These are phyloP conservation scores for Mortierella sp. DNA, from an alignment of 371 early-diverging fungal species.

Conservation along the genomic window DNA sequence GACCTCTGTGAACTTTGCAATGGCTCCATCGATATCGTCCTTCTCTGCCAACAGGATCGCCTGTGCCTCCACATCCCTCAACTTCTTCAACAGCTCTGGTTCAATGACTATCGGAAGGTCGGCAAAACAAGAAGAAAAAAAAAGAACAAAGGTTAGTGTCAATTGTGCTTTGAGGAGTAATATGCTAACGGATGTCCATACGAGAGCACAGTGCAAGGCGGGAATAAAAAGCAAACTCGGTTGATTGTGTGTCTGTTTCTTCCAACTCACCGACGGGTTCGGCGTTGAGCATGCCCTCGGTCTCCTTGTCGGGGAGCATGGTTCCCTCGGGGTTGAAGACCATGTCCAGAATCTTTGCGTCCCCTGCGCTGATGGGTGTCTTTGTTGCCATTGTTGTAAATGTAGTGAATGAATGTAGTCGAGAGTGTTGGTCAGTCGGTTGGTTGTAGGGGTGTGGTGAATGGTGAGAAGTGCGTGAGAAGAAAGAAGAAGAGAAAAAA, in stretches of 20 bases:
- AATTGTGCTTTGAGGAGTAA: not conserved
- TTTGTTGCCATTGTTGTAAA: constrained; percentile 26
- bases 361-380: constrained; percentile 37
- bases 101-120: constrained; percentile 29
- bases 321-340: constrained; percentile 58
- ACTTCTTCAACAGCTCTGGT: constrained; percentile 40
- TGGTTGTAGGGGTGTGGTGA: not conserved
- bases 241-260: not conserved
- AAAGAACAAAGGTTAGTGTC: not conserved
- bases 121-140: not conserved
- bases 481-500: not conserved
- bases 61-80: constrained; percentile 51
- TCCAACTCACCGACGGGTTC: constrained; percentile 28
- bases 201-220: not conserved
- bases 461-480: not conserved
- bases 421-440: not conserved
- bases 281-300: constrained; percentile 34
- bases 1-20: constrained; percentile 58
- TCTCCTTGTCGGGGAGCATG: constrained; percentile 54
- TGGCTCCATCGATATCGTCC: constrained; percentile 46
- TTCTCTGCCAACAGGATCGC: constrained; percentile 53
- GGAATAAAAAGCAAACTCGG: no score
- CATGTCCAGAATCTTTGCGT: constrained; percentile 54
- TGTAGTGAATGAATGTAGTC: not conserved
- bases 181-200: no score